Evolutionary conservation across 2,329 filamentous ascomycete species (phyloP).

Genomic region (Pseudocercospora vitis): DNA sequence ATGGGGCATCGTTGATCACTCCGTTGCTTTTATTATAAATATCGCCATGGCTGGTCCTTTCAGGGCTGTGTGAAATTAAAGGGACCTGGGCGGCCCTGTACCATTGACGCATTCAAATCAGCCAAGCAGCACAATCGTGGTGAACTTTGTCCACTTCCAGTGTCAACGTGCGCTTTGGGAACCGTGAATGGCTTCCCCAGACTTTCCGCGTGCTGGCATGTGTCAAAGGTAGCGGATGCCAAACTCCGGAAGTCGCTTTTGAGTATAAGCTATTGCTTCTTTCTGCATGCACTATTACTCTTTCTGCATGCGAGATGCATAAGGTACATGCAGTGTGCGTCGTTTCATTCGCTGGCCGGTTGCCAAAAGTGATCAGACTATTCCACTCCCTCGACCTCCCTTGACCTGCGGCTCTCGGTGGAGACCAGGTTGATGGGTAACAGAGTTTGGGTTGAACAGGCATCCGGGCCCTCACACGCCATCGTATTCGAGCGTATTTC

Average conservation of each 20-base stretch:
- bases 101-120: constrained; percentile 1
- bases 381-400: no score
- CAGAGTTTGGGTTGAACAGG: neutral
- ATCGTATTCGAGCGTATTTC: neutral
- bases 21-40: neutral
- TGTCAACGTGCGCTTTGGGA: no score
- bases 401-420: constrained; percentile 5
- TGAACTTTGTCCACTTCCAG: no score
- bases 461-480: neutral
- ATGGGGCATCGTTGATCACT: neutral
- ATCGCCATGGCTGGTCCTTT: neutral
- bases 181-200: constrained; percentile 1
- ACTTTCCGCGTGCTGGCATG: no score
- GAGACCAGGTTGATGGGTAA: neutral
- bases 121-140: neutral
- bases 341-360: neutral
- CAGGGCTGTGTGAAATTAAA: neutral
- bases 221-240: no score
- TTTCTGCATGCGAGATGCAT: no score
- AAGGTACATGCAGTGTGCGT: no score
- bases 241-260: no score
- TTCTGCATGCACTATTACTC: no score
- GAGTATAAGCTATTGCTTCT: no score
- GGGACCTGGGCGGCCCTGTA: no score
- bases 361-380: no score